Evolutionary conservation across 1,139 yeast species (phyloP).

Genomic region (Candida glucosophila): DNA sequence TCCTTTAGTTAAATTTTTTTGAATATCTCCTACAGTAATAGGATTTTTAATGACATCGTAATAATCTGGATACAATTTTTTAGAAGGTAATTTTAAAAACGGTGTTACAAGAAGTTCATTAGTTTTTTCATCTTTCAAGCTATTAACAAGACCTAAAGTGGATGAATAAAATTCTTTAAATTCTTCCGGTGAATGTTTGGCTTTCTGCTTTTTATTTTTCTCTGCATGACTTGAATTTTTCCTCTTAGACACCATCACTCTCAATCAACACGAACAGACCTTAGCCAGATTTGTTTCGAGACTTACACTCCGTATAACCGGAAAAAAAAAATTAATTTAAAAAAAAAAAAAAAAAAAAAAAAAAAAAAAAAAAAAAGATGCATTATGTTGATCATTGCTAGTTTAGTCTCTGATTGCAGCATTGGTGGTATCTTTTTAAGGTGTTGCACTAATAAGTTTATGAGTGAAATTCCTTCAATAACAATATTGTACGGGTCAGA

Average conservation of each 20-base stretch:
- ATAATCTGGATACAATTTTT: conserved; percentile 75
- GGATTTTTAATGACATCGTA: conserved; percentile 59
- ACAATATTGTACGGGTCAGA: conserved; percentile 84
- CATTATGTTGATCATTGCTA: no score
- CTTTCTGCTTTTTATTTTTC: background rate
- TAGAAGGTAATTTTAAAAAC: conserved; percentile 63
- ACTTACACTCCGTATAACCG: no score
- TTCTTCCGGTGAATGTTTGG: conserved; percentile 13
- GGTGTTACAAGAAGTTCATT: conserved; percentile 37
- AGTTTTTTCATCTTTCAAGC: conserved; percentile 23
- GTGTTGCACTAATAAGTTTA: no score
- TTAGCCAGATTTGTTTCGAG: no score
- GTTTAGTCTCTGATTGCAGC: no score
- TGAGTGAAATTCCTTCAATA: conserved; percentile 13
- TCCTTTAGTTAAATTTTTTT: conserved; percentile 30
- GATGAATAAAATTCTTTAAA: conserved; percentile 18
- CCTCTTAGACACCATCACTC: no score
- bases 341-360: no score
- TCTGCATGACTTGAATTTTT: no score
- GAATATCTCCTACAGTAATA: conserved; percentile 59
- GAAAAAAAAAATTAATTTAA: no score
- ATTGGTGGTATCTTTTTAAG: no score
- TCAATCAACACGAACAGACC: no score
- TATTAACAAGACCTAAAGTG: conserved; percentile 16
- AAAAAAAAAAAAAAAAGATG: no score